Conservation (phyloP, 140 eudicot species). For the Oenanthe javanica region DNA sequence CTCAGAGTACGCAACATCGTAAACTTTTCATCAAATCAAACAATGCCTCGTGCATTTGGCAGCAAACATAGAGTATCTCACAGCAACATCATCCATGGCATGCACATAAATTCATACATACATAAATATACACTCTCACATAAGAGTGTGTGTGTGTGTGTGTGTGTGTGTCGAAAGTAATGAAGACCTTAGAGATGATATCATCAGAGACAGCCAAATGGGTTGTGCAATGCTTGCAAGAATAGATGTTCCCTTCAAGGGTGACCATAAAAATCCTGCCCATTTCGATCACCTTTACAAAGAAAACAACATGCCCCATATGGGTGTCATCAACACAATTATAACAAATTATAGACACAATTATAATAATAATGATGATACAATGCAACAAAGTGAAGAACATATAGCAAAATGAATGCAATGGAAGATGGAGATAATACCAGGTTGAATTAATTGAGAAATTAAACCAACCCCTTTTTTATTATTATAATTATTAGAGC, state of each 20-base stretch:
- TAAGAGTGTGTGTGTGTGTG: background rate
- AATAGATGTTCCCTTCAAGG: conserved; percentile 43
- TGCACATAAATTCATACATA: background rate
- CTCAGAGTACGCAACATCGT: background rate
- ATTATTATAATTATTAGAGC: background rate
- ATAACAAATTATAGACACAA: background rate
- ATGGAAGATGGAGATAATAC: background rate
- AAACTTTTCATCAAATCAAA: background rate
- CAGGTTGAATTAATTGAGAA: background rate
- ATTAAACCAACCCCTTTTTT: background rate
- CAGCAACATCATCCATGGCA: background rate
- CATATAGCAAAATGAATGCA: background rate
- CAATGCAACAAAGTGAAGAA: background rate
- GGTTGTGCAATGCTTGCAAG: conserved; percentile 62
- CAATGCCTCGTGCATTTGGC: background rate
- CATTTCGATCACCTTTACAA: conserved; percentile 17
- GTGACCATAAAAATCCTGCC: conserved; percentile 48
- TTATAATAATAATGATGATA: background rate
- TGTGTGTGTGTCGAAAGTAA: background rate
- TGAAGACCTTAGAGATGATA: conserved; percentile 38
- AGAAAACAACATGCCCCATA: background rate
- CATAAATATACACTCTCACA: background rate
- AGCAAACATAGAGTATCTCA: background rate
- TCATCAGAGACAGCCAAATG: conserved; percentile 46
- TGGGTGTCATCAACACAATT: background rate